Evolutionary conservation across 768 basidiomycete species (phyloP).

Genomic region (Melanogaster broomeanus): DNA sequence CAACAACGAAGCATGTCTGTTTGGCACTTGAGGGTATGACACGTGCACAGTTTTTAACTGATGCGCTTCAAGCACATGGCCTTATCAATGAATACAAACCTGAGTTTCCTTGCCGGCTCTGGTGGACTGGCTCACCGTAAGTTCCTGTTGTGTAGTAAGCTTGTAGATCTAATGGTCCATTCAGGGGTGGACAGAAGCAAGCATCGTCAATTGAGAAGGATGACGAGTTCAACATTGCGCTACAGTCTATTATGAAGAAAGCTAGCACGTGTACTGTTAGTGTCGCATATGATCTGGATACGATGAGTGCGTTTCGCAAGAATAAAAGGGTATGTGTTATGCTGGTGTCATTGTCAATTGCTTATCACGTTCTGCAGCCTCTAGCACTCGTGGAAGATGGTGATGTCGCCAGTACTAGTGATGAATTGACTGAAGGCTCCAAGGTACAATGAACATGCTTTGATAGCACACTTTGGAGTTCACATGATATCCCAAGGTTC

Average conservation of each 20-base stretch:
- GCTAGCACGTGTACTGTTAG: slow-evolving; percentile 9
- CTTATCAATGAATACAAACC: not conserved
- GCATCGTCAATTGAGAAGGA: slow-evolving; percentile 7
- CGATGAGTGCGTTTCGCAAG: slow-evolving; percentile 20
- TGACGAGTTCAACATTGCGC: slow-evolving; percentile 5
- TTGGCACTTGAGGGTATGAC: not conserved
- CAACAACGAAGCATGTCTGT: too few species aligned
- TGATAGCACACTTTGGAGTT: not conserved
- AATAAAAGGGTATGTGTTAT: slow-evolving; percentile 12
- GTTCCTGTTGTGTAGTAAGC: not conserved
- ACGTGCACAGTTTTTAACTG: not conserved
- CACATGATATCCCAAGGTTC: not conserved
- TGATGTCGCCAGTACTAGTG: slow-evolving; percentile 13
- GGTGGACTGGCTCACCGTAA: not conserved
- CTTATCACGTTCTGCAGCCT: not conserved
- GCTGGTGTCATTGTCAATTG: not conserved
- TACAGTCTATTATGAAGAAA: slow-evolving; percentile 6
- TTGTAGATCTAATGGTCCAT: not conserved
- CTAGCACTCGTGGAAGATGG: not conserved
- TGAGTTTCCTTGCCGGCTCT: not conserved
- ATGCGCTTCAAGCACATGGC: not conserved
- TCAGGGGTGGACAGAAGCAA: slow-evolving; percentile 1
- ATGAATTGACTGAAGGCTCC: not conserved
- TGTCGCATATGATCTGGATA: slow-evolving; percentile 21
- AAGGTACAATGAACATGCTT: not conserved